Evolutionary conservation across 2,329 filamentous ascomycete species (phyloP), one percentile per base, ranked within the genome.

Genomic region (Neoarthrinium moseri): DNA sequence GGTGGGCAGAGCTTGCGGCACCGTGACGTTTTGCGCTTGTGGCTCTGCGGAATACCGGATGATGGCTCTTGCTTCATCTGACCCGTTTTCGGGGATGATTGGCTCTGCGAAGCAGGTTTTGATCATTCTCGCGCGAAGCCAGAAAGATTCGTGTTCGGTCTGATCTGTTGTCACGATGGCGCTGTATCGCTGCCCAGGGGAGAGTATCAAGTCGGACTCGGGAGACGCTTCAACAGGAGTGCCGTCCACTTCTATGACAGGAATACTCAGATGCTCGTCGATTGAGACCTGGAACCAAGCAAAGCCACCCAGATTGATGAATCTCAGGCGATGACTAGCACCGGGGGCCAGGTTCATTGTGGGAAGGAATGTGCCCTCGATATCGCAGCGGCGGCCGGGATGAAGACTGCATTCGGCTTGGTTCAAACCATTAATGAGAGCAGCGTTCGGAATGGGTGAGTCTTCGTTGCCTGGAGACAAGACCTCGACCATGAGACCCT

Each of bases 221-320:
- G 78, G 69, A 4, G 70, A 67, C 0, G 86, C 82, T 47, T 81
- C 73, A 1, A 87, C 78, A 27, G 81, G 78, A 2, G 84, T 81
- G 13, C 86, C 86, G 56, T 90, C 86, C 0, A 87, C 81, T 59
- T 89, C 86, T 8, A 86, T 81, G 36, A 90, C 68, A 1, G 70
- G 60, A 36, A 67, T 52, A 20, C 54, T 51, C 10, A 68, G 70
- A 53, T 89, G 86, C 40, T 80, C 78, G 52, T 90, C 86, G 36
- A 89, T 72, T 58, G 81, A 82, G 22, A 90, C 74, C 57, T 89
- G 85, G 51, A 89, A 86, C 58, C 83, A 82, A 2, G 84, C 84
- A 57, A 88, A 87, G 0, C 82, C 84, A 10, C 83, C 86, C 7
- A 84, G 77, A 51, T 90, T 89, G 51, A 87, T 71, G 52, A 90